phyloP scores from a whole-genome alignment of 352 stramenopile genomes.

The Nothophytophthora sp. region DNA sequence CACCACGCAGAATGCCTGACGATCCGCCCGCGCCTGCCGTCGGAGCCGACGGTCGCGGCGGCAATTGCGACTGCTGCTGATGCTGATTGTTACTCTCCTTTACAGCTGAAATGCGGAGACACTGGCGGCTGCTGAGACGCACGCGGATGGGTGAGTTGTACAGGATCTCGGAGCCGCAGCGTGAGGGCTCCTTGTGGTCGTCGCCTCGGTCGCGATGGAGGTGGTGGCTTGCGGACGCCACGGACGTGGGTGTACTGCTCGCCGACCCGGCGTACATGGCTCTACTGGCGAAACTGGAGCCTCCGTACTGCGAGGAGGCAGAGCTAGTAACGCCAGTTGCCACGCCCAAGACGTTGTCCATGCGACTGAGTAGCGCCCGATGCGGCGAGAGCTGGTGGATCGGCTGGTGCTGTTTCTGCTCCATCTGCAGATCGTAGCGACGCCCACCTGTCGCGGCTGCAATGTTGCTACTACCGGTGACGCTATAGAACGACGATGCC shows the following conservation, averaged over 20 bases:
- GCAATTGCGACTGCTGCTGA: slow-evolving; percentile 20
- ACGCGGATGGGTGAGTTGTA: slow-evolving; percentile 72
- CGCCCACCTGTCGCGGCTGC: slow-evolving; percentile 7
- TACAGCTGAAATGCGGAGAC: slow-evolving; percentile 51
- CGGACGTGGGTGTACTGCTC: slow-evolving; percentile 17
- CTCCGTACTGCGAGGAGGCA: slow-evolving; percentile 18
- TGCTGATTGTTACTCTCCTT: slow-evolving; percentile 6
- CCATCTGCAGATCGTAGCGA: slow-evolving; percentile 2
- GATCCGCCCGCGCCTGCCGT: slow-evolving; percentile 5
- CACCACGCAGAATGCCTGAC: slow-evolving; percentile 21
- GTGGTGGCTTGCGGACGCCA: slow-evolving; percentile 7
- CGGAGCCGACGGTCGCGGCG: slow-evolving; percentile 21
- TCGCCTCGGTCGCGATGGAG: slow-evolving; percentile 33
- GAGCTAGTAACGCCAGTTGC: slow-evolving; percentile 7
- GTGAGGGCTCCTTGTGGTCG: slow-evolving; percentile 52
- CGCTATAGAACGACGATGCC: slow-evolving; percentile 26
- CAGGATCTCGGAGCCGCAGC: slow-evolving; percentile 69
- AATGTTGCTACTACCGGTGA: slow-evolving; percentile 13
- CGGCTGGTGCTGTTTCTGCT: slow-evolving; percentile 9
- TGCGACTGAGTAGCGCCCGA: slow-evolving; percentile 56
- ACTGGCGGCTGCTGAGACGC: slow-evolving; percentile 72
- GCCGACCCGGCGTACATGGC: slow-evolving; percentile 8
- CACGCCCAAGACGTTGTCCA: slow-evolving; percentile 52
- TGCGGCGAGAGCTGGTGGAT: slow-evolving; percentile 54
- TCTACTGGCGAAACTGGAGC: slow-evolving; percentile 10